Evolutionary conservation across 2,329 filamentous ascomycete genomes (phyloP).

Genomic region (Mycosphaerella arachidis): DNA sequence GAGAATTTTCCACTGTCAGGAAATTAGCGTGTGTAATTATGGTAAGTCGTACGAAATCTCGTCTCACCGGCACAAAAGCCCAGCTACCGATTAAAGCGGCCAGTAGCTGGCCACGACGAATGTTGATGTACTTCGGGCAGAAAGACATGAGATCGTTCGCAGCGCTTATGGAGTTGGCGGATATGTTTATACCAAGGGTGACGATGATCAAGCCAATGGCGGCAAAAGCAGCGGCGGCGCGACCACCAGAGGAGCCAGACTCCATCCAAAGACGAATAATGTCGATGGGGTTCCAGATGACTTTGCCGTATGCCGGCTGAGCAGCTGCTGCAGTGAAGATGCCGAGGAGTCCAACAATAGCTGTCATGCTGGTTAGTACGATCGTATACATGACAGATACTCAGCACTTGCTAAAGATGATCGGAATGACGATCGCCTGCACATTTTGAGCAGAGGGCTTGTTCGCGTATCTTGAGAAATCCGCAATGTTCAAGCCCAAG

Average conservation of each 20-base stretch:
- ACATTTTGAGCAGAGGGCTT: conserved; percentile 29
- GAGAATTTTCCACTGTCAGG: conserved; percentile 33
- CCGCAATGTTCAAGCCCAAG: conserved; percentile 31
- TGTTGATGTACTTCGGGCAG: conserved; percentile 50
- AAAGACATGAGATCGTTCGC: conserved; percentile 52
- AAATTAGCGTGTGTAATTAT: not conserved
- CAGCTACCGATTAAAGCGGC: conserved; percentile 36
- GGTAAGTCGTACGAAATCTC: not conserved
- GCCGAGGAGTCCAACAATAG: conserved; percentile 45
- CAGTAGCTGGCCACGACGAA: conserved; percentile 33
- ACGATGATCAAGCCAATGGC: conserved; percentile 47
- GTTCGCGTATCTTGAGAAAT: conserved; percentile 33
- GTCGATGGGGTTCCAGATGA: conserved; percentile 33
- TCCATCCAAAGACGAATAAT: conserved; percentile 35
- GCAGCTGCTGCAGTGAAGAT: conserved; percentile 51
- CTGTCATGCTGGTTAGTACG: conserved; percentile 19
- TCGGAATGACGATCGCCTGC: conserved; percentile 40
- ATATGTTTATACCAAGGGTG: conserved; percentile 49
- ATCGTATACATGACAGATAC: not conserved
- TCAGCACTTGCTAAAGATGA: conserved; percentile 42
- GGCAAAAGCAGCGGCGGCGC: conserved; percentile 28
- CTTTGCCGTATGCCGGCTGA: conserved; percentile 47
- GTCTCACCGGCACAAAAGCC: conserved; percentile 33
- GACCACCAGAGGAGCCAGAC: conserved; percentile 21
- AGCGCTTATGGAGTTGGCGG: conserved; percentile 50